These are phyloP conservation scores for Phytophthora fragariae DNA, from an alignment of 352 stramenopile species.

Conservation along the genomic window DNA sequence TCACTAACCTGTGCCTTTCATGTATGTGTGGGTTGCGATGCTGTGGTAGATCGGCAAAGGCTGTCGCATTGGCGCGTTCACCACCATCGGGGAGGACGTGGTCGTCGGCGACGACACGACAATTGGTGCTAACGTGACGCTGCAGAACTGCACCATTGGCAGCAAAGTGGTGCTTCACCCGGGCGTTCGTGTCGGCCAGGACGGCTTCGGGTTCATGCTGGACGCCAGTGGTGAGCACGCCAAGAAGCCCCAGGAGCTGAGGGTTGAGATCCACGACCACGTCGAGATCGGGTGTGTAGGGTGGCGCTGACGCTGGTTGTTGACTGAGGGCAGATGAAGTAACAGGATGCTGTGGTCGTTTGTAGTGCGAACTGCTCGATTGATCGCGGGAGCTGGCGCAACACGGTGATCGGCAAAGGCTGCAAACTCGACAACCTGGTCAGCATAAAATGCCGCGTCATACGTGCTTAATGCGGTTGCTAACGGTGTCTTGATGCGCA, in stretches of 20 bases:
- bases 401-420: slow-evolving; percentile 74
- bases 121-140: slow-evolving; percentile 64
- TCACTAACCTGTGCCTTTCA: background rate
- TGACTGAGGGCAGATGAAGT: background rate
- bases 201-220: slow-evolving; percentile 88
- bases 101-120: slow-evolving; percentile 57
- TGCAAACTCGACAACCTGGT: slow-evolving; percentile 90
- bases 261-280: slow-evolving; percentile 80
- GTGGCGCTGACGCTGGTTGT: background rate
- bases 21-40: background rate
- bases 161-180: slow-evolving; percentile 74
- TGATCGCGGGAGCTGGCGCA: slow-evolving; percentile 86
- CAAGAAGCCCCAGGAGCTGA: slow-evolving; percentile 86
- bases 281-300: slow-evolving; percentile 80
- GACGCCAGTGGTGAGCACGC: slow-evolving; percentile 58
- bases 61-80: slow-evolving; percentile 66
- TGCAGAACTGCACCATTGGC: slow-evolving; percentile 77
- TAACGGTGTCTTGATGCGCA: slow-evolving; percentile 28
- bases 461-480: background rate
- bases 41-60: slow-evolving; percentile 57
- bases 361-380: slow-evolving; percentile 80
- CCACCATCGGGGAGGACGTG: slow-evolving; percentile 64
- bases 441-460: background rate
- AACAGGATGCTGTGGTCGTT: background rate
- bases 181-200: slow-evolving; percentile 76